These are phyloP conservation scores for Medicago lupulina DNA, from an alignment of 306 rosid species.

Conservation along the genomic window DNA sequence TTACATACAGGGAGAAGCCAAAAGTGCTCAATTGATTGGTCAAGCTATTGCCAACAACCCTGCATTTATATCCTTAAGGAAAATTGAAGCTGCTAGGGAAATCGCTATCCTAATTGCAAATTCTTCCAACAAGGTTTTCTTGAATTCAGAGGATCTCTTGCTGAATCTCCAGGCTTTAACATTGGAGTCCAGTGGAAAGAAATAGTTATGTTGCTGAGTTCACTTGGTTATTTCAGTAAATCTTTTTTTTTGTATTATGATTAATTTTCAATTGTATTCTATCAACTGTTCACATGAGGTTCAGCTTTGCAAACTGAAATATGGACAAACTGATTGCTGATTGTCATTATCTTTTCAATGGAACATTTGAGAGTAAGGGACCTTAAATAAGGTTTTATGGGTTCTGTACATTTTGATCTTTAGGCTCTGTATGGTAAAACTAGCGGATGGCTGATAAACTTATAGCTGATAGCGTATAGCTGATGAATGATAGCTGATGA, in stretches of 20 bases:
- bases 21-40: constrained; percentile 82
- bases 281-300: constrained; percentile 40
- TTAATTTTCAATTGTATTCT: constrained; percentile 32
- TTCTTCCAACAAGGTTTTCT: constrained; percentile 69
- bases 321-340: constrained; percentile 15
- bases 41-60: constrained; percentile 86
- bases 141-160: constrained; percentile 72
- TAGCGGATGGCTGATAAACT: too few relatives aligned
- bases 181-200: constrained; percentile 54
- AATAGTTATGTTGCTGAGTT: constrained; percentile 35
- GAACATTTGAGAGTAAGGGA: constrained; percentile 31
- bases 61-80: constrained; percentile 79
- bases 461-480: too few relatives aligned
- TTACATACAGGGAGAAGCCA: constrained; percentile 79
- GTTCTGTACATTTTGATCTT: constrained; percentile 10
- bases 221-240: not conserved
- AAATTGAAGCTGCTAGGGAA: constrained; percentile 93
- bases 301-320: constrained; percentile 17
- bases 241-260: not conserved
- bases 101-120: constrained; percentile 68
- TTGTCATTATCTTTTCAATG: constrained; percentile 38
- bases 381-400: constrained; percentile 28
- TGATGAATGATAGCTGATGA: too few relatives aligned
- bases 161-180: constrained; percentile 70
- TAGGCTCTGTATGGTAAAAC: too few relatives aligned